Percentiles rank a stretch among this genome's conserved stretches.
Evolutionary conservation across 78 protist species (phyloP).

Genomic region (Dictyostelium brefeldianum): DNA sequence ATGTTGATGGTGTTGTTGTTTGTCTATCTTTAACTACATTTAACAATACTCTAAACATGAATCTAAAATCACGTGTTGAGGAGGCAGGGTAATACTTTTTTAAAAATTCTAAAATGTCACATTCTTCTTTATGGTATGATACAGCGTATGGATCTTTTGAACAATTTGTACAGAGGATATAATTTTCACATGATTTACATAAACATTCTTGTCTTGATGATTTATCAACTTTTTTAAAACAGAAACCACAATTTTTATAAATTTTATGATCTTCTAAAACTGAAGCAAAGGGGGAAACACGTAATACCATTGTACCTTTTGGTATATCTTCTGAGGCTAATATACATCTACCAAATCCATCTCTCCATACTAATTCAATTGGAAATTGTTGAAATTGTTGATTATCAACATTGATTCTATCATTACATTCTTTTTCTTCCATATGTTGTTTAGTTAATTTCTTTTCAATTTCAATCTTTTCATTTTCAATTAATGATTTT

Average conservation of each 20-base stretch:
- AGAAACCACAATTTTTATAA: slow-evolving; percentile 21
- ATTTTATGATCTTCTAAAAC: slow-evolving; percentile 13
- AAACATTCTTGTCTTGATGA: not conserved
- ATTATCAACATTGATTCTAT: not conserved
- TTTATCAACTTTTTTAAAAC: slow-evolving; percentile 12
- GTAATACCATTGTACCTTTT: slow-evolving; percentile 16
- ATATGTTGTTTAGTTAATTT: not conserved
- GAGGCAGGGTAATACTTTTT: slow-evolving; percentile 22
- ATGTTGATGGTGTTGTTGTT: not conserved
- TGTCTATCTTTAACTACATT: not conserved
- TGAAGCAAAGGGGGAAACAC: slow-evolving; percentile 50
- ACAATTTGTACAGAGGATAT: slow-evolving; percentile 20
- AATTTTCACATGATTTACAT: slow-evolving; percentile 33
- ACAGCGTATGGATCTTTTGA: not conserved
- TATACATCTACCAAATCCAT: slow-evolving; percentile 32
- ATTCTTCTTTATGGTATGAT: slow-evolving; percentile 34
- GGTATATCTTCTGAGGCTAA: slow-evolving; percentile 19
- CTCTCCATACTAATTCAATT: slow-evolving; percentile 39
- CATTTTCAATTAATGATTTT: not conserved
- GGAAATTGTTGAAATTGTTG: slow-evolving; percentile 66
- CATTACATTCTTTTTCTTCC: slow-evolving; percentile 1
- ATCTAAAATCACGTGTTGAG: slow-evolving; percentile 45
- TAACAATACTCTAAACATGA: slow-evolving; percentile 41
- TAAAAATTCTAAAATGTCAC: slow-evolving; percentile 31
- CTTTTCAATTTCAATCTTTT: not conserved